Evolutionary conservation across 352 stramenopile genomes (phyloP).

Genomic region (Hyaloperonospora arabidopsidis): DNA sequence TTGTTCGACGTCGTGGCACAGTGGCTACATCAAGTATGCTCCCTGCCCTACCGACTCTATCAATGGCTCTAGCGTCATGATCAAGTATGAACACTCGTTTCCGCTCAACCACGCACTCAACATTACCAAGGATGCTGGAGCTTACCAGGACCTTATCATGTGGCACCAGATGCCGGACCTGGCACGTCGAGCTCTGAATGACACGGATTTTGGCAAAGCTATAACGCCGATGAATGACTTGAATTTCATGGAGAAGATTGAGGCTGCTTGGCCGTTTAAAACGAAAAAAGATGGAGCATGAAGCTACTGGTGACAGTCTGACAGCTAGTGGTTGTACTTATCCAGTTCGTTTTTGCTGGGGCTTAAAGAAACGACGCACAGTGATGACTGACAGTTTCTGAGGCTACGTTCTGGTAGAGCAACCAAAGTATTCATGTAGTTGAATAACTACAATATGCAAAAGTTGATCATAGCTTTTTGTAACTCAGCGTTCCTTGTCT

Average conservation of each 20-base stretch:
- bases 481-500: too few species aligned
- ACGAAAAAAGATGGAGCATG: neutral
- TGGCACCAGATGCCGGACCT: slow-evolving; percentile 18
- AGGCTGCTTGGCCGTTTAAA: slow-evolving; percentile 14
- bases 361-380: too few species aligned
- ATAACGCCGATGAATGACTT: slow-evolving; percentile 25
- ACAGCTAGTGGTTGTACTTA: too few species aligned
- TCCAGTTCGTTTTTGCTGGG: too few species aligned
- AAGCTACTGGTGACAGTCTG: too few species aligned
- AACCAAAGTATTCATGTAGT: too few species aligned
- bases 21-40: slow-evolving; percentile 21
- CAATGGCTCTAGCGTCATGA: slow-evolving; percentile 18
- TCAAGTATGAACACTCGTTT: slow-evolving; percentile 19
- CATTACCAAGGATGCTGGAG: slow-evolving; percentile 8
- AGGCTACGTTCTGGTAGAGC: too few species aligned
- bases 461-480: too few species aligned
- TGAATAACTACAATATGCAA: too few species aligned
- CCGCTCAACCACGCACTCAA: slow-evolving; percentile 25
- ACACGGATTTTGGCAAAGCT: slow-evolving; percentile 20
- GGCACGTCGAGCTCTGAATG: slow-evolving; percentile 20
- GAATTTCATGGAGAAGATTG: slow-evolving; percentile 20
- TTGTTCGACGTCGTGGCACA: slow-evolving; percentile 20
- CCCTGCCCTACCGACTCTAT: slow-evolving; percentile 9
- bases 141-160: slow-evolving; percentile 21
- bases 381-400: too few species aligned